Percentiles rank a stretch among this genome's conserved stretches.
Evolutionary conservation across 2,329 filamentous ascomycete species (phyloP).

Genomic region (Zasmidium cellare): DNA sequence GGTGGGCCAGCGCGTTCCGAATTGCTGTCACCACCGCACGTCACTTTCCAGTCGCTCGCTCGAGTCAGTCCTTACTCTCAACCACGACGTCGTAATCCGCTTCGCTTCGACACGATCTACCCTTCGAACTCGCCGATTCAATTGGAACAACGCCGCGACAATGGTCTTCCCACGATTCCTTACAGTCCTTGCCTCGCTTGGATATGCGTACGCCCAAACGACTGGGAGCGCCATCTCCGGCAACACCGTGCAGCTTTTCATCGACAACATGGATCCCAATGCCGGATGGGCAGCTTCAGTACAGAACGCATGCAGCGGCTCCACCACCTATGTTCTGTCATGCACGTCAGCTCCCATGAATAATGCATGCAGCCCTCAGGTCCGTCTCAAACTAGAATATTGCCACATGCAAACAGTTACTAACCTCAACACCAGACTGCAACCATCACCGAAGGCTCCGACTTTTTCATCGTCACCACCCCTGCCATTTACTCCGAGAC

Average conservation of each 20-base stretch:
- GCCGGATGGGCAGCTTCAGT: constrained; percentile 26
- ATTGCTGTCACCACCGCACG: neutral
- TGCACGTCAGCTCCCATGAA: constrained; percentile 23
- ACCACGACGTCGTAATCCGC: neutral
- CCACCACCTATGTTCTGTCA: constrained; percentile 25
- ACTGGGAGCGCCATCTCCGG: neutral
- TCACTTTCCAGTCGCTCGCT: neutral
- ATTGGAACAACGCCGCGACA: neutral
- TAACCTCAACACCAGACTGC: constrained; percentile 11
- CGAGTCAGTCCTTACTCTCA: neutral
- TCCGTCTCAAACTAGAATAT: constrained; percentile 2
- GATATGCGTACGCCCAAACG: neutral
- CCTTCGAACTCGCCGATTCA: neutral
- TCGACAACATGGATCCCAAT: constrained; percentile 26
- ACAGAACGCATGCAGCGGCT: constrained; percentile 23
- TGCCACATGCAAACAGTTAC: neutral
- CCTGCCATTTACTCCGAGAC: constrained; percentile 26
- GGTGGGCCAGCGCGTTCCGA: neutral
- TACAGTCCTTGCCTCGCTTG: neutral
- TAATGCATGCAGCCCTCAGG: constrained; percentile 15
- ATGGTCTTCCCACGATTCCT: neutral
- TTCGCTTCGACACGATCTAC: neutral
- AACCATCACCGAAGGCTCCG: constrained; percentile 25
- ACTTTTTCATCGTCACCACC: constrained; percentile 25
- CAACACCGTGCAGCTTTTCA: constrained; percentile 22